These are phyloP conservation scores for Plasmopara muralis DNA, from an alignment of 352 stramenopile genomes.

Conservation along the genomic window DNA sequence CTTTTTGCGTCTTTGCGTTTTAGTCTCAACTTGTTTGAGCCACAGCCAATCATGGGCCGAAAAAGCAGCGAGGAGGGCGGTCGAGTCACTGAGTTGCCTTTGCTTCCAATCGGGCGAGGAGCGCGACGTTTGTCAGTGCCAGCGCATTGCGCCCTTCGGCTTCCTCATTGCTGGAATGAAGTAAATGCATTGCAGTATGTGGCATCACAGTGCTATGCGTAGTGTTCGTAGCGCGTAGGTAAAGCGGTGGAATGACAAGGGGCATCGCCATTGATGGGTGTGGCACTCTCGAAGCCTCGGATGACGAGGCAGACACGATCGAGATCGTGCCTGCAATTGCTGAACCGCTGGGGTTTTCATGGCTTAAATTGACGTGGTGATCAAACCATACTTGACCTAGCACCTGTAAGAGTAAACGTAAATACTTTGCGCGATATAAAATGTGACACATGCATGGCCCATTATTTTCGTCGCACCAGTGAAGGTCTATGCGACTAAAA, in stretches of 20 bases:
- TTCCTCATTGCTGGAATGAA: constrained; percentile 23
- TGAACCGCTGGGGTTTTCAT: constrained; percentile 21
- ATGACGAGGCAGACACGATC: not conserved
- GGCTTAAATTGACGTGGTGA: constrained; percentile 1
- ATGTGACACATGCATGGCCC: no score
- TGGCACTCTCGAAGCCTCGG: constrained; percentile 2
- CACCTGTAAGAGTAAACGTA: no score
- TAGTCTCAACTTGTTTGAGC: no score
- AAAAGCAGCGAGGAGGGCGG: constrained; percentile 9
- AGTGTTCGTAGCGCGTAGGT: constrained; percentile 14
- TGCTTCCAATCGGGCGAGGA: constrained; percentile 19
- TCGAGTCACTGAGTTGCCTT: constrained; percentile 4
- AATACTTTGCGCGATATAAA: no score
- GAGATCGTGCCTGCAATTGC: constrained; percentile 17
- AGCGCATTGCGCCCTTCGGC: constrained; percentile 28
- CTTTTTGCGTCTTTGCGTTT: no score
- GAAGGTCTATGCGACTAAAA: no score
- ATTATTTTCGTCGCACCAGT: no score
- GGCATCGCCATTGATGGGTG: constrained; percentile 11
- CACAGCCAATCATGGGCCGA: no score
- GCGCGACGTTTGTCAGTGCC: constrained; percentile 34
- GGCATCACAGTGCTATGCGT: constrained; percentile 12
- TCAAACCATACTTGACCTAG: no score
- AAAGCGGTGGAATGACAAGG: constrained; percentile 23
- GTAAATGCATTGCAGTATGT: constrained; percentile 17